Conservation (phyloP, 2,329 filamentous ascomycete genomes). For the Seiridium unicorne region DNA sequence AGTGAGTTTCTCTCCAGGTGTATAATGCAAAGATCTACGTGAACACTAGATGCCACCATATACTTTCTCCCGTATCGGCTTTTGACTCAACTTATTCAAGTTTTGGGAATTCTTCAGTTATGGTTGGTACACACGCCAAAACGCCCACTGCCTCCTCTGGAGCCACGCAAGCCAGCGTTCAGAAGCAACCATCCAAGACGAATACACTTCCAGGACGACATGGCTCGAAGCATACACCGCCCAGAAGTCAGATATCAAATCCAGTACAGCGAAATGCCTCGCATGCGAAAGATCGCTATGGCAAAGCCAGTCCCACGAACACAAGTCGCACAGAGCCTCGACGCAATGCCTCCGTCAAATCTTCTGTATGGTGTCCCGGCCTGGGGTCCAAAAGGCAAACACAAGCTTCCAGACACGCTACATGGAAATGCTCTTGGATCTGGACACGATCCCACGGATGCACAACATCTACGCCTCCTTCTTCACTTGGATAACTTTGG, state of each 20-base stretch:
- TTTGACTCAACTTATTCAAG: no score
- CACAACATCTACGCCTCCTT: slow-evolving; percentile 46
- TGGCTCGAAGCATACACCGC: neutral
- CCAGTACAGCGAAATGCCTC: neutral
- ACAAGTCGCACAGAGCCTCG: neutral
- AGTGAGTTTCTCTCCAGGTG: no score
- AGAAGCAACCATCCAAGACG: neutral
- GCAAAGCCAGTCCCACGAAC: slow-evolving; percentile 1
- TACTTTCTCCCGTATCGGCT: no score
- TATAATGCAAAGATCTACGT: no score
- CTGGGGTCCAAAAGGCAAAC: neutral
- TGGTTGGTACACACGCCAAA: no score
- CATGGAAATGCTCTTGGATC: slow-evolving; percentile 43
- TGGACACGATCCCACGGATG: slow-evolving; percentile 41
- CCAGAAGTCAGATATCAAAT: neutral
- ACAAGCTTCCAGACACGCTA: slow-evolving; percentile 33
- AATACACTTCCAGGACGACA: neutral
- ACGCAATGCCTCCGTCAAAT: neutral
- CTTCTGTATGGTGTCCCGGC: neutral
- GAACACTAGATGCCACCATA: no score
- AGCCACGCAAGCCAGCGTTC: no score
- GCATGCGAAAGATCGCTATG: slow-evolving; percentile 1
- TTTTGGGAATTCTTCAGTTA: no score
- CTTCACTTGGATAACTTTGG: slow-evolving; percentile 49
- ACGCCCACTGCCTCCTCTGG: no score